phyloP scores from a whole-genome alignment of 2,329 filamentous ascomycete genomes.

The Escovopsis sp. region DNA sequence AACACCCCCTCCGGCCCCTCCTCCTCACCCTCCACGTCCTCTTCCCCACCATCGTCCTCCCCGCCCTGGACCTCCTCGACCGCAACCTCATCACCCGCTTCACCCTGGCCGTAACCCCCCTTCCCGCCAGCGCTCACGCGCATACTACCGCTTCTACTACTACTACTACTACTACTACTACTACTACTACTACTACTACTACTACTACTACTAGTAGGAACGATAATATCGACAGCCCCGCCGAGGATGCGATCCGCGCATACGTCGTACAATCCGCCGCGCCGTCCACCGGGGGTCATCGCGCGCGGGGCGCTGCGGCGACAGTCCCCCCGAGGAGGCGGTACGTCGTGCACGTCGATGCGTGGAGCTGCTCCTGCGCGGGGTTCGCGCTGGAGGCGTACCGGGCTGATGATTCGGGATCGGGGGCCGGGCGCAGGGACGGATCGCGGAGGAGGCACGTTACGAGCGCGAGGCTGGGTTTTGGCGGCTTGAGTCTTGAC shows the following conservation, averaged over 20 bases:
- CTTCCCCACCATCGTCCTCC: conserved; percentile 66
- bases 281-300: conserved; percentile 13
- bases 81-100: conserved; percentile 52
- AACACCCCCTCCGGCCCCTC: conserved; percentile 15
- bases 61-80: conserved; percentile 79
- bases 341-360: conserved; percentile 57
- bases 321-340: conserved; percentile 6
- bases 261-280: conserved; percentile 52
- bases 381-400: conserved; percentile 66
- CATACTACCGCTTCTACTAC: too few species aligned
- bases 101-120: not conserved
- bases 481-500: conserved; percentile 35
- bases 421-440: not conserved
- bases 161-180: too few species aligned
- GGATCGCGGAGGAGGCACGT: too few species aligned
- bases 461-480: conserved; percentile 9
- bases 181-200: too few species aligned
- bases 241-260: conserved; percentile 14
- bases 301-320: conserved; percentile 7
- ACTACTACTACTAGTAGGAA: not conserved
- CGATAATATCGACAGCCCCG: not conserved
- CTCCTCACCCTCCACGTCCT: conserved; percentile 74
- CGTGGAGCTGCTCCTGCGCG: conserved; percentile 86
- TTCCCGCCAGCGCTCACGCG: not conserved
- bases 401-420: conserved; percentile 10